Evolutionary conservation across 1,284 basidiomycete genomes (phyloP).

Genomic region (Puccinia polysora): DNA sequence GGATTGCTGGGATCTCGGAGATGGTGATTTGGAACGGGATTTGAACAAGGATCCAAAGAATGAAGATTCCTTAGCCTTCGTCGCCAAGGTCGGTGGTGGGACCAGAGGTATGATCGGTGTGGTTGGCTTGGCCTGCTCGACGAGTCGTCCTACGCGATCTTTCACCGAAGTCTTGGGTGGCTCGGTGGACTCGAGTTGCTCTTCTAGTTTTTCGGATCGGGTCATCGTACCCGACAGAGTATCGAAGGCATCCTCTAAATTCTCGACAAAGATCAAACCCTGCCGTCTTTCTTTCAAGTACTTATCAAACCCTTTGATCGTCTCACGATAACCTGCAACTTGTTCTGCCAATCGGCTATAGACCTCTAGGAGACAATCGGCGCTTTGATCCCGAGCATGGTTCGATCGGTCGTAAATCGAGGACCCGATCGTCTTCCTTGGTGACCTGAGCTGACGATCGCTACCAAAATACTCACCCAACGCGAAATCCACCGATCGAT

Average conservation of each 20-base stretch:
- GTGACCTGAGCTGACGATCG: slow-evolving; percentile 58
- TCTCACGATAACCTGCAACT: slow-evolving; percentile 69
- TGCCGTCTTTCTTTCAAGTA: slow-evolving; percentile 78
- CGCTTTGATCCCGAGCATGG: not conserved
- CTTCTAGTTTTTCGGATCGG: not conserved
- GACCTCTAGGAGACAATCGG: slow-evolving; percentile 45
- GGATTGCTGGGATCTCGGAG: slow-evolving; percentile 59
- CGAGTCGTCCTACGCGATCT: too few relatives aligned
- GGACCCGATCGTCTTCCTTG: slow-evolving; percentile 60
- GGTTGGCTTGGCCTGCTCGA: too few relatives aligned
- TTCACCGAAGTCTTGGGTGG: too few relatives aligned
- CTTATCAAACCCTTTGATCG: slow-evolving; percentile 74
- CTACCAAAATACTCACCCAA: slow-evolving; percentile 62
- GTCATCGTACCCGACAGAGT: not conserved
- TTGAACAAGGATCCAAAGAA: slow-evolving; percentile 31
- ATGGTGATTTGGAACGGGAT: slow-evolving; percentile 44
- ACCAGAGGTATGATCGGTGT: too few relatives aligned
- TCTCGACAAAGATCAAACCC: slow-evolving; percentile 85
- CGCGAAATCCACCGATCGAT: slow-evolving; percentile 69
- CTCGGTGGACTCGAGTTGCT: too few relatives aligned
- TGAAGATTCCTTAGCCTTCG: slow-evolving; percentile 33
- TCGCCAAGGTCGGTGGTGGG: too few relatives aligned
- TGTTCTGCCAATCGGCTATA: slow-evolving; percentile 53
- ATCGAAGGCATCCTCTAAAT: slow-evolving; percentile 78
- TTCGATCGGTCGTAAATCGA: not conserved